These are phyloP conservation scores for Staphylotrichum longicolle DNA, from an alignment of 495 filamentous ascomycete genomes.

Conservation along the genomic window DNA sequence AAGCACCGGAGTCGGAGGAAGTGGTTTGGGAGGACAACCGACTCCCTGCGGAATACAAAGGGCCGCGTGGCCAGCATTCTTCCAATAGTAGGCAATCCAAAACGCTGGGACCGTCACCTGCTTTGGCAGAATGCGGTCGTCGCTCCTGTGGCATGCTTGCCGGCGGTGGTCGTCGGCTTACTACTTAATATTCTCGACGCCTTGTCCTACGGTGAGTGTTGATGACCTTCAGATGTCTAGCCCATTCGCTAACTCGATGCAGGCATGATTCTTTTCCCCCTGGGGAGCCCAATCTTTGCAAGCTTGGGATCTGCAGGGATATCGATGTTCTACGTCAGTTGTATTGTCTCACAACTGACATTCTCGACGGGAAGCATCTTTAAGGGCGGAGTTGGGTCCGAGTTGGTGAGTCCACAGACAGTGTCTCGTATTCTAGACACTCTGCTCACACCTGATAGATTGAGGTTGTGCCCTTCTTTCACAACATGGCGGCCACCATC, in stretches of 20 bases:
- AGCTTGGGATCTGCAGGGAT: conserved; percentile 87
- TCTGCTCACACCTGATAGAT: conserved; percentile 53
- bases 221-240: not conserved
- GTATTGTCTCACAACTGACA: conserved; percentile 89
- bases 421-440: no score
- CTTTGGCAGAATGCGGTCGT: conserved; percentile 64
- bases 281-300: conserved; percentile 79
- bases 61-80: conserved; percentile 17
- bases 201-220: conserved; percentile 73
- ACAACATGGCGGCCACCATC: conserved; percentile 93
- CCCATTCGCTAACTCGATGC: conserved; percentile 16
- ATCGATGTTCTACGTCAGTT: conserved; percentile 98
- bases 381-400: conserved; percentile 90
- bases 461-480: conserved; percentile 96
- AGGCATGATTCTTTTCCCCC: conserved; percentile 93
- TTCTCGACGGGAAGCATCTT: conserved; percentile 90
- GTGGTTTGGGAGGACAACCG: conserved; percentile 23
- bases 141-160: conserved; percentile 66
- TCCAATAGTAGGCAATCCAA: conserved; percentile 51
- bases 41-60: conserved; percentile 13
- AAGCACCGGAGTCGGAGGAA: conserved; percentile 28
- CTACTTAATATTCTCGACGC: conserved; percentile 92
- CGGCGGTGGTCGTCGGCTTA: conserved; percentile 83
- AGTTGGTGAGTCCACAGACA: conserved; percentile 63
- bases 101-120: conserved; percentile 65